Percentiles rank a stretch among this genome's conserved stretches.
Conservation (phyloP, 2,329 filamentous ascomycete genomes). For the Aureobasidium sp. region DNA sequence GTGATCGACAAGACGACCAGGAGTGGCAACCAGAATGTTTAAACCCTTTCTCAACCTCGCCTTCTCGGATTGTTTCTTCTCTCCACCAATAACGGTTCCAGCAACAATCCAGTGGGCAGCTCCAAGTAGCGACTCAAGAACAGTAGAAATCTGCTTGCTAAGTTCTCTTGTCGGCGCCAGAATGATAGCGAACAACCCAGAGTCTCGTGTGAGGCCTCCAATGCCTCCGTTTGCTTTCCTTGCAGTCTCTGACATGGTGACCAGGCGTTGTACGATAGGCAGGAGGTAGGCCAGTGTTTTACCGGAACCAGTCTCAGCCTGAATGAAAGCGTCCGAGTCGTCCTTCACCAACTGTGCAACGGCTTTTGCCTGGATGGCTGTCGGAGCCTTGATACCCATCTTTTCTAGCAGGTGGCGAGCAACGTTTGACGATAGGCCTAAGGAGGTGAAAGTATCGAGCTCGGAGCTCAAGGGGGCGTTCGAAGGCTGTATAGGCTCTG, state of each 20-base stretch:
- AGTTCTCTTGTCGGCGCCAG: slow-evolving; percentile 88
- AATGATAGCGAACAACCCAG: slow-evolving; percentile 89
- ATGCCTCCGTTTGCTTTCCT: slow-evolving; percentile 35
- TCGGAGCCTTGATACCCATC: slow-evolving; percentile 82
- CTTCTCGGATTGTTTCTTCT: slow-evolving; percentile 78
- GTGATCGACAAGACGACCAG: slow-evolving; percentile 85
- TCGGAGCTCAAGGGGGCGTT: slow-evolving; percentile 86
- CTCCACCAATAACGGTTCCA: slow-evolving; percentile 70
- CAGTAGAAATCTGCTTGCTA: slow-evolving; percentile 85
- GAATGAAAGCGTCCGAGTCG: slow-evolving; percentile 87
- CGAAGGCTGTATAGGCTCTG: slow-evolving; percentile 61
- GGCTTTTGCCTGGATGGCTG: slow-evolving; percentile 87
- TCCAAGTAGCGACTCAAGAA: slow-evolving; percentile 77
- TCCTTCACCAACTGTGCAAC: slow-evolving; percentile 72
- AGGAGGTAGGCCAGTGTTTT: slow-evolving; percentile 96
- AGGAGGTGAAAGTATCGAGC: slow-evolving; percentile 74
- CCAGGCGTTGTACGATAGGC: slow-evolving; percentile 82
- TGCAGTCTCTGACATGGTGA: slow-evolving; percentile 58
- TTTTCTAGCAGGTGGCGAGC: slow-evolving; percentile 79
- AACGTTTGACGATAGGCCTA: slow-evolving; percentile 74
- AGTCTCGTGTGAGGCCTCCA: slow-evolving; percentile 64
- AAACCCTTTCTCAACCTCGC: slow-evolving; percentile 87
- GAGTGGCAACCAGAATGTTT: slow-evolving; percentile 93
- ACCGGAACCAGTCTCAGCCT: slow-evolving; percentile 94
- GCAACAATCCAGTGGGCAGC: slow-evolving; percentile 92